Conservation (phyloP, 257 asterid genomes). For the Leptodermis oblonga region DNA sequence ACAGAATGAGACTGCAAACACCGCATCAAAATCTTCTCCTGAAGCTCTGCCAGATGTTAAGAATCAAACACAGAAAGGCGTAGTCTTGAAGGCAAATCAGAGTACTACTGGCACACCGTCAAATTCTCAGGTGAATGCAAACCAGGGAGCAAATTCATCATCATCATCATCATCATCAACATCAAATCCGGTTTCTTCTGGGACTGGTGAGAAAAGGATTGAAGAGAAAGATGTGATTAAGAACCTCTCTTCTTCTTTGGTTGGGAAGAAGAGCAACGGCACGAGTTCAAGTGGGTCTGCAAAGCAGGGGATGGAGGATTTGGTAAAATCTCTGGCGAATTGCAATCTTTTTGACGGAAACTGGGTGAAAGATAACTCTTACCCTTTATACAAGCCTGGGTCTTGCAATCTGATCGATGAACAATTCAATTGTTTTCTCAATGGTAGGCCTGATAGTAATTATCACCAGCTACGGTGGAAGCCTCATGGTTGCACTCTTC, state of each 20-base stretch:
- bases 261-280: constrained; percentile 34
- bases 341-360: constrained; percentile 84
- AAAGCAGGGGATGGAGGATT: constrained; percentile 36
- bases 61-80: constrained; percentile 42
- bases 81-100: constrained; percentile 34
- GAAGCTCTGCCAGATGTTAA: constrained; percentile 15
- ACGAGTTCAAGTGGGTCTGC: constrained; percentile 14
- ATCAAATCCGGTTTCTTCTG: constrained; percentile 18
- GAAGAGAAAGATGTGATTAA: constrained; percentile 33
- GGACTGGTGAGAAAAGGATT: constrained; percentile 31
- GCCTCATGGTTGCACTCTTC: constrained; percentile 76
- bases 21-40: constrained; percentile 15
- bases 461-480: constrained; percentile 70
- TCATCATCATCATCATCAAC: too few species aligned
- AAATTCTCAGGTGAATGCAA: constrained; percentile 25
- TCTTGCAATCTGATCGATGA: constrained; percentile 94
- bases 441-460: constrained; percentile 74
- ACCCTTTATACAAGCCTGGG: constrained; percentile 80
- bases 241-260: constrained; percentile 43
- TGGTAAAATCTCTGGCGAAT: constrained; percentile 46
- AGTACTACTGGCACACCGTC: constrained; percentile 18
- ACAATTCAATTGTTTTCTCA: constrained; percentile 74
- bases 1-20: constrained; percentile 8
- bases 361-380: constrained; percentile 83
- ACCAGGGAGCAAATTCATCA: constrained; percentile 26